Evolutionary conservation across 2,329 filamentous ascomycete species (phyloP).

Genomic region (Coniochaeta prunicola): DNA sequence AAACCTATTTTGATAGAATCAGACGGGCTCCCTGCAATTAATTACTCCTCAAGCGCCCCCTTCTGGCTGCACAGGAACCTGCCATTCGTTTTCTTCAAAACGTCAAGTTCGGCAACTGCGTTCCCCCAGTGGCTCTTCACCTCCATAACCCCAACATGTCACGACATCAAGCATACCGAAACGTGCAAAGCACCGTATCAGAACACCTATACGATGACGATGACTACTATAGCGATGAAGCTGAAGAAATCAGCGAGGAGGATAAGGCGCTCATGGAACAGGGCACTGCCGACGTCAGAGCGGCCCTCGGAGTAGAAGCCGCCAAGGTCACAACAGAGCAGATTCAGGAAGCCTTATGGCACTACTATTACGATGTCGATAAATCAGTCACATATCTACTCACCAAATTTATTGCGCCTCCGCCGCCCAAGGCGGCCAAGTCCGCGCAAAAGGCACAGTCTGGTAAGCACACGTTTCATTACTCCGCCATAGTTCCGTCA

Average conservation of each 20-base stretch:
- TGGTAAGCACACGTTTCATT: constrained; percentile 6
- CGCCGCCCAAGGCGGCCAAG: constrained; percentile 30
- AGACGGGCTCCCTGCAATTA: no score
- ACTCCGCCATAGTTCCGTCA: neutral
- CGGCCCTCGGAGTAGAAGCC: constrained; percentile 53
- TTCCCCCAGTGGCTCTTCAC: no score
- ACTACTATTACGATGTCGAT: constrained; percentile 90
- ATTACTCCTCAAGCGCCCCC: no score
- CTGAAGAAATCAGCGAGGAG: constrained; percentile 38
- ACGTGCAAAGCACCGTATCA: constrained; percentile 36
- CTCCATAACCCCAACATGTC: no score
- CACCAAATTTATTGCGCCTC: constrained; percentile 49
- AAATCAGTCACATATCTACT: constrained; percentile 78
- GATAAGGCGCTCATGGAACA: constrained; percentile 48
- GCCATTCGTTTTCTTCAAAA: no score
- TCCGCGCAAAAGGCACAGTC: constrained; percentile 11
- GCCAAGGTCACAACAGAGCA: constrained; percentile 52
- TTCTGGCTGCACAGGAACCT: no score
- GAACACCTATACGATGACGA: constrained; percentile 43
- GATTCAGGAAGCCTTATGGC: constrained; percentile 86
- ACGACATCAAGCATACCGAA: constrained; percentile 37
- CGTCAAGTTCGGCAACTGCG: no score
- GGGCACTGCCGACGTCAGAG: constrained; percentile 60
- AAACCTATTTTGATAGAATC: no score
- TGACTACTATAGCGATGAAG: constrained; percentile 23